Evolutionary conservation across 129 eudicot genomes (phyloP).

Genomic region (Flaveria brownii): DNA sequence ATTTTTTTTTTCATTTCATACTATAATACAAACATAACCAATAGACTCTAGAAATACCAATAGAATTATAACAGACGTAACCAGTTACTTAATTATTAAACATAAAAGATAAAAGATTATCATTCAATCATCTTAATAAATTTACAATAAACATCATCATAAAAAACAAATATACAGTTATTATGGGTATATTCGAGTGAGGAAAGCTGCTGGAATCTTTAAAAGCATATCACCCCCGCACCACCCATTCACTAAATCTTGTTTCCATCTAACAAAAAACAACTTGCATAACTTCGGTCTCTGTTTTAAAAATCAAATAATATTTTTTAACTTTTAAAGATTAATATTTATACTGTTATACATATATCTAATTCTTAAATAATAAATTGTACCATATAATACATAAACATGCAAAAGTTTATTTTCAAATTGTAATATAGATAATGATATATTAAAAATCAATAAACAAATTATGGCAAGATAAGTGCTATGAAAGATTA

Average conservation of each 20-base stretch:
- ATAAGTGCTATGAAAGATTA: too few species aligned
- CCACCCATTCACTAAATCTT: slow-evolving; percentile 24
- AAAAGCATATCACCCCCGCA: slow-evolving; percentile 22
- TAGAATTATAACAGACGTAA: too few species aligned
- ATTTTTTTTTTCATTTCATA: too few species aligned
- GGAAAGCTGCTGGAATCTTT: slow-evolving; percentile 26
- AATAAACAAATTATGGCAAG: too few species aligned
- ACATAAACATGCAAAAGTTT: neutral
- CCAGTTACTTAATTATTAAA: too few species aligned
- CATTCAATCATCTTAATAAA: neutral
- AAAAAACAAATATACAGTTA: neutral
- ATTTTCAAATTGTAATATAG: neutral
- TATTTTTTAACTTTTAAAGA: neutral
- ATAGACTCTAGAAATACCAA: too few species aligned
- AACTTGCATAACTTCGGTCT: slow-evolving; percentile 5
- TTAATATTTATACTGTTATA: neutral
- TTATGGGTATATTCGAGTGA: slow-evolving; percentile 23
- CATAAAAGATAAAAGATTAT: too few species aligned
- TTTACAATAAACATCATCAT: neutral
- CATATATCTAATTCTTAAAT: neutral
- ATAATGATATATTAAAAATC: neutral
- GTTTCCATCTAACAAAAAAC: slow-evolving; percentile 17
- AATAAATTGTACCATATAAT: neutral
- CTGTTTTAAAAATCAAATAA: neutral
- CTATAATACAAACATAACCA: too few species aligned